Evolutionary conservation across 345 rosid genomes (phyloP), one percentile per base, ranked within the genome.

Genomic region (Acer yangbiense): DNA sequence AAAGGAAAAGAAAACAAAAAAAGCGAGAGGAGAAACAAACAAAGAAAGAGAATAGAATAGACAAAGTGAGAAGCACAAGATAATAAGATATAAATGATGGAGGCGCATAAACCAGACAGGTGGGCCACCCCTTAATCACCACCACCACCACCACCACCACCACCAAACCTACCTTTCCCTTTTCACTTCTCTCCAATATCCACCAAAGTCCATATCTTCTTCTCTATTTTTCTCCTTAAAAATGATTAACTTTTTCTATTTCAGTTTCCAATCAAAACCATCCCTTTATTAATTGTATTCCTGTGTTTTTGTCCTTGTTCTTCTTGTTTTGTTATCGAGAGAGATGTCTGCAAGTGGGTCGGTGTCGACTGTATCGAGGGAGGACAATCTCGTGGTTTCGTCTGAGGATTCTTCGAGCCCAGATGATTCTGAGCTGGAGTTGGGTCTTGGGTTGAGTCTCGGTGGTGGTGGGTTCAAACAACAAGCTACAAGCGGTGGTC

Each of bases 371-470:
- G 81, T 88, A 81, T 91, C 92, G 9, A 85, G 83, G 75, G 90
- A 89, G 21, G 93, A 87, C 57, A 78, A 80, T 72, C 69, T 84
- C 60, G 91, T 80, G 20, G 82, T 89, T 41, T 92, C 97, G 3
- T 90, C 90, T 13, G 98, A 90, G 85, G 97, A 88, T 79, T 94
- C 98, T 58, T 93, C 95, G 41, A 83, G 82, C 77, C 92, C 97
- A 0, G 83, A 77, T 41, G 97, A 88, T 71, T 81, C 78, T 43
- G 94, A 86, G 74, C 85, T 89, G 3, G 93, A 90, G 60, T 82
- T 88, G 57, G 92, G 92, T 54, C 95, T 93, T 52, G 91, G 88
- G 18, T 72, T 94, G 85, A 85, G 92, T 74, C 83, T 91, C 13
- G 88, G 87, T 79, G 78, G 84, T 27, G 71, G 41, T 76, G 78